These are phyloP conservation scores for Suillus clintonianus DNA, from an alignment of 768 basidiomycete genomes.

Conservation along the genomic window DNA sequence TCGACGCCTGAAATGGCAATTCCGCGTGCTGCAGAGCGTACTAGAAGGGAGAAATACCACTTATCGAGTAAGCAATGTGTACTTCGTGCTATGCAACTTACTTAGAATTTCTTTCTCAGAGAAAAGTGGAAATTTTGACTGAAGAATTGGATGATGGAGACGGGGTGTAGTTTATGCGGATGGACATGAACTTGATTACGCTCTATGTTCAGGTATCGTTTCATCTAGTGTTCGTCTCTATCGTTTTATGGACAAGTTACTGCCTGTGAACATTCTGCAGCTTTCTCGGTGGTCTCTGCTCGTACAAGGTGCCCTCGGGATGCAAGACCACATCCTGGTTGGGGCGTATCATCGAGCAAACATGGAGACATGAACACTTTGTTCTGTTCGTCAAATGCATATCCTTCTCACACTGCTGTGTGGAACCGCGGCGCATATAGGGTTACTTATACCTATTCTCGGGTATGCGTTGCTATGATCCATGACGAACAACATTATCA, in stretches of 20 bases:
- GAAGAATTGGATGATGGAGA: conserved; percentile 67
- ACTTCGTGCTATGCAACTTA: not conserved
- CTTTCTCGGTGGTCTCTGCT: conserved; percentile 42
- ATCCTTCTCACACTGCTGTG: not conserved
- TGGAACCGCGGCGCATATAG: not conserved
- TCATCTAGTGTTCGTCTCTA: not conserved
- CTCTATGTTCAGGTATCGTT: conserved; percentile 7
- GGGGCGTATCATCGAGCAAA: conserved; percentile 83
- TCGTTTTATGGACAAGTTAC: conserved; percentile 3
- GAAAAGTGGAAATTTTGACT: conserved; percentile 63
- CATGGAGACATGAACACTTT: conserved; percentile 29
- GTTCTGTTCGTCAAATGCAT: not conserved
- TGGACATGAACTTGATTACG: not conserved
- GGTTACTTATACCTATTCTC: not conserved
- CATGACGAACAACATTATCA: not conserved
- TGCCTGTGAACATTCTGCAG: conserved; percentile 5
- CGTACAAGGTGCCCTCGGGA: conserved; percentile 77
- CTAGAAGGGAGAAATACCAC: conserved; percentile 68
- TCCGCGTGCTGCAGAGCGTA: conserved; percentile 60
- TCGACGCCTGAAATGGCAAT: conserved; percentile 69
- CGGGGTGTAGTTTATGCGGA: conserved; percentile 39
- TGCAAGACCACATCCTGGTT: conserved; percentile 55
- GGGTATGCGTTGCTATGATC: not conserved
- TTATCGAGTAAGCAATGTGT: conserved; percentile 53
- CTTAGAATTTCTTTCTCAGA: conserved; percentile 34